Base-by-base conservation (phyloP, 169 alveolate species). In the Plasmodium blacklocki region DNA sequence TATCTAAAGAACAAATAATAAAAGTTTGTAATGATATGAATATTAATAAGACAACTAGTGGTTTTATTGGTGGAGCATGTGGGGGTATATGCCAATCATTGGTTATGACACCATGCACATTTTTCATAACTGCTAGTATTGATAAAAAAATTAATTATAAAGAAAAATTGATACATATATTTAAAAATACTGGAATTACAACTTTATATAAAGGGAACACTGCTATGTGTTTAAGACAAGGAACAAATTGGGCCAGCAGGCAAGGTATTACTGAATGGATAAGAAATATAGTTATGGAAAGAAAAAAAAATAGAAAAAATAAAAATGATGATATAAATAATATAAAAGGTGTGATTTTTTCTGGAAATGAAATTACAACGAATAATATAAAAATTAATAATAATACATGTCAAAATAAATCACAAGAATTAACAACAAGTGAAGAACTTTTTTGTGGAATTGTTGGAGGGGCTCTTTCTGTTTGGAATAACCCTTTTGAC, bases 401-500 rank as follows among this genome's bases (percentile, higher is more conserved):
- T n/a, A 49, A 15, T 39, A 52, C 50, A 74, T 58, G n/a, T 11
- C 29, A 64, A 14, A 47, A 14, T 26, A 50, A 9, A 32, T 1
- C 49, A 11, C 15, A 3, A 8, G 62, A 87, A 9, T 74, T 74
- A 50, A 49, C 29, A 4, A 23, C 78, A 47, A 12, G 68, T 14
- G 88, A 89, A 59, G 94, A 89, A 67, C 63, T 89, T 26, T 29
- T 62, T 19, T 73, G 94, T 72, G 94, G 95, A 70, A 54, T 91
- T 45, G 26, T 91, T 87, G 96, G 96, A 12, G 96, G 96, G 4
- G 74, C 95, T 0, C 66, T 94, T 7, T 67, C 95, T 2, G 91
- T 94, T 6, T 94, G 96, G 96, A 94, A 94, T 72, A 95, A 94
- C 56, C 96, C 96, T 0, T 93, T 94, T 73, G 96, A 94, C 29